Base-by-base conservation (phyloP, 78 protist genomes). In the slime mould (Dictyostelium discoideum) region DNA sequence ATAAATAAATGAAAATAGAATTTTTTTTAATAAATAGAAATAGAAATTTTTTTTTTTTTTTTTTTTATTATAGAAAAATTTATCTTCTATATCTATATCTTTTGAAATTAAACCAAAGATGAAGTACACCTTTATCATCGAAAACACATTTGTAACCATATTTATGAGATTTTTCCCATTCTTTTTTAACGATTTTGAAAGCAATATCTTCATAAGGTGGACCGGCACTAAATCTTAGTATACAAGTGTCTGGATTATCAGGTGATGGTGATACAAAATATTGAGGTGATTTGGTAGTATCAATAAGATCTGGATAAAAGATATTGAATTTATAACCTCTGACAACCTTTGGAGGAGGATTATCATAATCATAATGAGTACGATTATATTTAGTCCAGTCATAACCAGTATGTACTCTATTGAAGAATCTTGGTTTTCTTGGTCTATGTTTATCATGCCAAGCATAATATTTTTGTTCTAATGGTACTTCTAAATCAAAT, bases 121-220 rank as follows among this genome's bases (percentile, higher is more conserved):
- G 97, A 48, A 99, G 85, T 14, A 98, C 86, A 72, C 99, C 99
- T 65, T 93, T 87, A 16, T 98, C 99, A 20, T 98, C 99, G 82
- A 98, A 99, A 32, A 82, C 93, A 96, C 98, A 97, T 73, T 87
- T 67, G 82, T 95, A 97, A 22, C 98, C 99, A 29, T 79, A 76
- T 74, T 83, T 78, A 80, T 96, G 97, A 18, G 98, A 96, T 74
- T 86, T 85, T 86, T 96, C 99, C 99, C 99, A 98, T 60, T 92
- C 97, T 14, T 76, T 20, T 79, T 98, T 96, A 77, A 98, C 99
- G 67, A 99, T 85, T 26, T 92, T 89, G 93, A 99, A 99, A 24
- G 99, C 99, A 69, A 99, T 84, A 87, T 99, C 99, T 93, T 98
- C 99, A 94, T 99, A 99, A 10, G 99, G 99, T 32, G 99, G 99